Base-by-base conservation (phyloP, 1,139 yeast genomes). In the Taphrina pruni region DNA sequence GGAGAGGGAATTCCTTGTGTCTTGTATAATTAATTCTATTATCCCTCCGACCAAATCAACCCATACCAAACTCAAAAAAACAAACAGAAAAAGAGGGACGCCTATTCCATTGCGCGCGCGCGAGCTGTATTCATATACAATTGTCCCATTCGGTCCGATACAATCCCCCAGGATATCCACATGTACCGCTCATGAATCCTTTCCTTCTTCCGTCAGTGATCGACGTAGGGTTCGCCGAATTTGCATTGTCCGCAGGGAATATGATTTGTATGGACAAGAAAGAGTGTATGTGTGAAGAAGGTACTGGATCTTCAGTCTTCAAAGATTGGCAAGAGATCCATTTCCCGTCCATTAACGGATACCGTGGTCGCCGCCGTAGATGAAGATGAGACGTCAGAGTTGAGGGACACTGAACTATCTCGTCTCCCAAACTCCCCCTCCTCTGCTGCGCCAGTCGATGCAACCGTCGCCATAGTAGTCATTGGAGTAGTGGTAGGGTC, bases 151-250 rank as follows among this genome's bases (percentile, higher is more conserved):
- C 20, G 2, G 8, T 6, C 12, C n/a, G 20, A 5, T 45, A 85
- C 86, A 54, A 35, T 54, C 26, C 12, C 4, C 32, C 32, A 17
- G 17, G 17, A 17, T 26, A 26, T 26, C 32, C 4, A 2, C 32
- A 26, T 26, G 4, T 26, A 2, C 2, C 20, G 3, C 2, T 50
- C 17, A 12, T 32, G 4, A 26, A 26, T 26, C 32, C 32, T 26
- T 4, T 26, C 32, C 17, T 17, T 17, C 17, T 17, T 17, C 17
- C 17, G 17, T 17, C 17, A 17, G 17, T 17, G 17, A 17, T 17
- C 17, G 17, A 17, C 17, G 17, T 17, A 17, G 17, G 17, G 17
- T 17, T 17, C 17, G 17, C 17, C 17, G 17, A 17, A 17, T 17
- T 17, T 17, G 17, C 17, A 17, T 17, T 17, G 32, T 26, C 32